A percentile compares a stretch with the other conserved stretches of the same genome.
These are phyloP conservation scores for Nannochloris sp. DNA, from an alignment of 139 green algal genomes.

Conservation along the genomic window DNA sequence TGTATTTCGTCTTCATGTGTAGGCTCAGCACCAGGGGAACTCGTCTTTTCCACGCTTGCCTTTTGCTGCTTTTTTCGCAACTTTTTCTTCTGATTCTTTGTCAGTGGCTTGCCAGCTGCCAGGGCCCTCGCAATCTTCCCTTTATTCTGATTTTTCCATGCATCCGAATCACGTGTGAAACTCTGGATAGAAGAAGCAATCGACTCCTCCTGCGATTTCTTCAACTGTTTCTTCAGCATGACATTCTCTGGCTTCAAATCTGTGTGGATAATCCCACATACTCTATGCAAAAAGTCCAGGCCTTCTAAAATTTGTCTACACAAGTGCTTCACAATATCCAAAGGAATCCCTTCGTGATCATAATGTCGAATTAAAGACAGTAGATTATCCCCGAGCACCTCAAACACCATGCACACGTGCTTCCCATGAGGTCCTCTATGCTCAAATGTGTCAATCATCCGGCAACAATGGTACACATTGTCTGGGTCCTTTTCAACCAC, in stretches of 20 bases:
- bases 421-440: conserved; percentile 81
- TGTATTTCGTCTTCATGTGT: conserved; percentile 50
- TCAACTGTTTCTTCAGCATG: conserved; percentile 70
- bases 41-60: not conserved
- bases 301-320: conserved; percentile 73
- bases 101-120: conserved; percentile 36
- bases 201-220: conserved; percentile 6
- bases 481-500: conserved; percentile 56
- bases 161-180: not conserved
- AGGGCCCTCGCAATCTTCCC: conserved; percentile 23
- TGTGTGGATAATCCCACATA: conserved; percentile 82
- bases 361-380: conserved; percentile 60
- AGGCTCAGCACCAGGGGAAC: not conserved
- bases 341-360: conserved; percentile 63
- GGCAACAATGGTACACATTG: conserved; percentile 49
- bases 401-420: conserved; percentile 98
- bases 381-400: conserved; percentile 80
- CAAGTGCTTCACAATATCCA: conserved; percentile 74
- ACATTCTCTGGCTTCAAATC: conserved; percentile 98
- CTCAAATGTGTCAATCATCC: conserved; percentile 87
- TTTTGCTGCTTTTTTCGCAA: conserved; percentile 66
- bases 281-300: conserved; percentile 86
- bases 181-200: not conserved
- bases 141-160: conserved; percentile 5
- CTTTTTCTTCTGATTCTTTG: conserved; percentile 88